Evolutionary conservation across 2,329 filamentous ascomycete genomes (phyloP).

Genomic region (Calonectria pauciramosa): DNA sequence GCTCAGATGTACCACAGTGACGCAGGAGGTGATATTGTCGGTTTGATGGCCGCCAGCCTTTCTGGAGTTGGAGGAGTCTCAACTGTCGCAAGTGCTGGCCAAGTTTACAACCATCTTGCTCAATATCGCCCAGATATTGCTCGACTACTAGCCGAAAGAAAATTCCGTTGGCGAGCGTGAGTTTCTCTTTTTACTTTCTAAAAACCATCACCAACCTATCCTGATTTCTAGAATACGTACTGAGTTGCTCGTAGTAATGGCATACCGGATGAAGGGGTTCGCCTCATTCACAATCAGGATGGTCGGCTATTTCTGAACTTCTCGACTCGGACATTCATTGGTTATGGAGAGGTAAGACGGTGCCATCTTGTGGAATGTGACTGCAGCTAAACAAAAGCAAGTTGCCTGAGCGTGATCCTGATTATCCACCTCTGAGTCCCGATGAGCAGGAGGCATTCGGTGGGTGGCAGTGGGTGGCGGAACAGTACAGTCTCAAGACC

Average conservation of each 20-base stretch:
- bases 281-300: not conserved
- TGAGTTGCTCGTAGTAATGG: not conserved
- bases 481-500: constrained; percentile 8
- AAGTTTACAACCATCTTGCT: constrained; percentile 11
- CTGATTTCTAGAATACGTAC: too few relatives aligned
- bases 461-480: constrained; percentile 16
- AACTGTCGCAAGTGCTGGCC: not conserved
- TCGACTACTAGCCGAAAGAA: not conserved
- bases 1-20: constrained; percentile 17
- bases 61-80: constrained; percentile 2
- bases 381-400: not conserved
- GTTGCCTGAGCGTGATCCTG: not conserved
- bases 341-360: constrained; percentile 9
- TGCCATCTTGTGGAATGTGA: not conserved
- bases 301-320: not conserved
- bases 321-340: constrained; percentile 13
- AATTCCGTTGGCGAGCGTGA: constrained; percentile 9
- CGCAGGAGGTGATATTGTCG: not conserved
- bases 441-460: constrained; percentile 12
- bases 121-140: constrained; percentile 11
- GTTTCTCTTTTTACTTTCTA: too few relatives aligned
- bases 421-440: not conserved
- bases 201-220: too few relatives aligned
- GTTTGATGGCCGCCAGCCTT: constrained; percentile 11
- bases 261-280: constrained; percentile 2